Conservation (phyloP, 495 filamentous ascomycete genomes). For the Aspergillus ellipticus region DNA sequence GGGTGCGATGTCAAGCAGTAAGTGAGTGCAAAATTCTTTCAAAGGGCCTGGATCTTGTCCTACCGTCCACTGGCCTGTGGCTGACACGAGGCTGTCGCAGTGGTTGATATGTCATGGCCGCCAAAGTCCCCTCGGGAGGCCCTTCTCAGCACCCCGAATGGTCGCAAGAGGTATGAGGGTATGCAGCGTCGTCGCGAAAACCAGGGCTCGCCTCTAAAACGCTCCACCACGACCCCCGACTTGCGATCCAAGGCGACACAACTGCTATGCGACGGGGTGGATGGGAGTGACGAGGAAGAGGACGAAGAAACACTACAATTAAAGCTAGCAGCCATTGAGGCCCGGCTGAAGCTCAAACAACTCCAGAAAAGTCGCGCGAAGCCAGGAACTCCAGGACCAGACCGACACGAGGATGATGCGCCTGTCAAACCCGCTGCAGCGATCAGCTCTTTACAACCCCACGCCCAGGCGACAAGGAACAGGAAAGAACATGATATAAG, state of each 20-base stretch:
- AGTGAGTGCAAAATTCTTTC: slow-evolving; percentile 8
- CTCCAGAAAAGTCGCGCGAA: slow-evolving; percentile 58
- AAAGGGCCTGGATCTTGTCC: not conserved
- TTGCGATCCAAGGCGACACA: slow-evolving; percentile 31
- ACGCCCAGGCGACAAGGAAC: slow-evolving; percentile 12
- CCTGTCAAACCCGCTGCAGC: slow-evolving; percentile 23
- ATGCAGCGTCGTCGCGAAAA: slow-evolving; percentile 60
- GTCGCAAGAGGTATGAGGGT: slow-evolving; percentile 65
- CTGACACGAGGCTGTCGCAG: slow-evolving; percentile 13
- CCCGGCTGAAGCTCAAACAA: slow-evolving; percentile 83
- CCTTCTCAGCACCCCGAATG: slow-evolving; percentile 75
- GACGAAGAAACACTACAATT: slow-evolving; percentile 88
- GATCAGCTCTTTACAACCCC: slow-evolving; percentile 20
- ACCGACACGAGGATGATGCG: slow-evolving; percentile 22
- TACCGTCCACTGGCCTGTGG: not conserved
- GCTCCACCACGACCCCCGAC: slow-evolving; percentile 38
- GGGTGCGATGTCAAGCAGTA: slow-evolving; percentile 21
- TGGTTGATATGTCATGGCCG: slow-evolving; percentile 69
- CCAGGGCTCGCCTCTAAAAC: slow-evolving; percentile 62
- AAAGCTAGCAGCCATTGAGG: slow-evolving; percentile 79
- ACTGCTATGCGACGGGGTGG: slow-evolving; percentile 35
- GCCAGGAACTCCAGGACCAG: slow-evolving; percentile 22
- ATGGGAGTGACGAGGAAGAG: slow-evolving; percentile 60
- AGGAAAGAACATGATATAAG: slow-evolving; percentile 23
- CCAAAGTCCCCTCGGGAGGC: slow-evolving; percentile 82